Evolutionary conservation across 495 filamentous ascomycete species (phyloP), one percentile per base, ranked within the genome.

Genomic region (Neurospora hispaniola): DNA sequence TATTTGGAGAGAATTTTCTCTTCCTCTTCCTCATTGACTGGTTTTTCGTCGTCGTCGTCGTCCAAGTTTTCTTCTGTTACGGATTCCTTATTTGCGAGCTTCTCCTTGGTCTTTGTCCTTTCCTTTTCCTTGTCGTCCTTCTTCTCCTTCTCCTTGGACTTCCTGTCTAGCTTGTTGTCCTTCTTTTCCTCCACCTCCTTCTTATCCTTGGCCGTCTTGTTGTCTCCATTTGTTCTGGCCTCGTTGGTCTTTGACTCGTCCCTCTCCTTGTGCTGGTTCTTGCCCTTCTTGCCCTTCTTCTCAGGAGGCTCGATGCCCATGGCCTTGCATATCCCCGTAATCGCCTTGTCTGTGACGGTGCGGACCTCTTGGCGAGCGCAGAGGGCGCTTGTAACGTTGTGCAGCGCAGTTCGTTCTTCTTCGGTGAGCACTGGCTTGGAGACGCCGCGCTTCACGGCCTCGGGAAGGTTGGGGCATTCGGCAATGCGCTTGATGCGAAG

Each of bases 351-450:
- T 71, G 94, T 82, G 10, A 87, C 88, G 73, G 90, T 88, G 82
- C 91, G 90, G 16, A 96, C 92, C 3, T 89, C 87, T 35, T 86
- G 90, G 31, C 90, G 90, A 75, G 93, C 95, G 79, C 87, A 97
- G 70, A 99, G 81, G 73, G 92, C 87, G 73, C 92, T 94, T 44
- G 87, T 88, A 12, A 98, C 94, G 84, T 97, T 97, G 41, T 86
- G 82, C 42, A 85, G 76, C 14, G 84, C 85, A 14, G 80, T 48
- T 43, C 82, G 81, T 69, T 85, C 82, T 42, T 87, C 82, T 44
- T 85, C 82, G n/a, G 83, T 81, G 54, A 85, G 73, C 7, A 86
- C 84, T 3, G 82, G 82, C 71, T 82, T 86, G 59, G 81, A 78
- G 3, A 83, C 75, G 5, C 86, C 83, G 66, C 83, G 84, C 6